These are phyloP conservation scores for Carex pumila DNA, from an alignment of 176 grass and related monocot genomes.

Conservation along the genomic window DNA sequence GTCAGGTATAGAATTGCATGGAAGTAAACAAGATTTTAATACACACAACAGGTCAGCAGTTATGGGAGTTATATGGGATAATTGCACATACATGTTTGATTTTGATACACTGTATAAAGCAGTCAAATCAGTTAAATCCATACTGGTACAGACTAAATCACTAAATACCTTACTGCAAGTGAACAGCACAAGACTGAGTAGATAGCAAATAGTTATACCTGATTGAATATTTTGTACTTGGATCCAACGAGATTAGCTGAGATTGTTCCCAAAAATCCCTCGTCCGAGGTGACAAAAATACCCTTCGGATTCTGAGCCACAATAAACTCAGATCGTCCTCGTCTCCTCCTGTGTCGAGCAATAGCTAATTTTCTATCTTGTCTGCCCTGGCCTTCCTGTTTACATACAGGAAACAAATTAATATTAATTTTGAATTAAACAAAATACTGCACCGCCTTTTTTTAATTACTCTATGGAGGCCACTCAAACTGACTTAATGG, in stretches of 20 bases:
- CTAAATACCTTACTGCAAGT: background rate
- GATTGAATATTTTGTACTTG: conserved; percentile 72
- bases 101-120: background rate
- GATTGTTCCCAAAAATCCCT: conserved; percentile 60
- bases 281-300: conserved; percentile 52
- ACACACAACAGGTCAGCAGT: background rate
- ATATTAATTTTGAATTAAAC: background rate
- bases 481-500: background rate
- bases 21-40: background rate
- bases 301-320: conserved; percentile 73
- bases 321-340: conserved; percentile 71
- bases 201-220: conserved; percentile 28
- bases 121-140: background rate
- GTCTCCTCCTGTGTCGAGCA: conserved; percentile 59
- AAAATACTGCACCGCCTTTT: background rate
- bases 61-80: background rate
- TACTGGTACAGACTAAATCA: background rate
- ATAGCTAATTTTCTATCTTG: conserved; percentile 89
- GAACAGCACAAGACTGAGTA: background rate
- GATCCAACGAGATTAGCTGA: conserved; percentile 69
- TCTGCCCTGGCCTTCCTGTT: conserved; percentile 81
- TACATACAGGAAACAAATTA: background rate
- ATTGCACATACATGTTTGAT: background rate
- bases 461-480: background rate
- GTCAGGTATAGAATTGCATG: background rate